Evolutionary conservation across 1,284 basidiomycete genomes (phyloP).

Genomic region (Caloboletus firmus): DNA sequence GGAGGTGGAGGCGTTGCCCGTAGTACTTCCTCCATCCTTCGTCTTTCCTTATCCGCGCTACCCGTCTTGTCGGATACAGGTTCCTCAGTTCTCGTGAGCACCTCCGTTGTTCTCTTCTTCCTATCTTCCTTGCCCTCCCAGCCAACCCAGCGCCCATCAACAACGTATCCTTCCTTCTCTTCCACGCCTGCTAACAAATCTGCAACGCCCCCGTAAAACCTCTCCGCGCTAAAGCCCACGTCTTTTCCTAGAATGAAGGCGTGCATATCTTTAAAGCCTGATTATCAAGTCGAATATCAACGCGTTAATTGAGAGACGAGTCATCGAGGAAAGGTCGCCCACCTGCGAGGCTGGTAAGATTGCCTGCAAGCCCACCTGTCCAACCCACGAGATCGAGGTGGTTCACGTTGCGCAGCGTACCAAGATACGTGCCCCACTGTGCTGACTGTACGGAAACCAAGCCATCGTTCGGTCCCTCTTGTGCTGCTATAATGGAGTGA

Average conservation of each 20-base stretch:
- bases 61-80: background rate
- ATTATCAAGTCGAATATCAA: background rate
- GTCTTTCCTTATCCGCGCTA: slow-evolving; percentile 20
- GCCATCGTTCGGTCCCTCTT: slow-evolving; percentile 92
- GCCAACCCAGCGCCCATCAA: slow-evolving; percentile 25
- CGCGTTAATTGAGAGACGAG: background rate
- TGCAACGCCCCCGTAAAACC: slow-evolving; percentile 83
- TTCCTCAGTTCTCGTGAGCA: slow-evolving; percentile 1
- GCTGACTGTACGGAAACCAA: slow-evolving; percentile 82
- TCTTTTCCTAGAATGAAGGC: slow-evolving; percentile 85
- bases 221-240: slow-evolving; percentile 85
- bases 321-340: background rate
- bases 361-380: slow-evolving; percentile 66
- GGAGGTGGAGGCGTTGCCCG: slow-evolving; percentile 5
- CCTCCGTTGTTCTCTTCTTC: slow-evolving; percentile 6
- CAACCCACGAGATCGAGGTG: slow-evolving; percentile 89
- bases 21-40: slow-evolving; percentile 29
- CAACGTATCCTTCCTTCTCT: slow-evolving; percentile 44
- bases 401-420: slow-evolving; percentile 87
- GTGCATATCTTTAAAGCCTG: slow-evolving; percentile 47
- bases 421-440: slow-evolving; percentile 85
- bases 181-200: slow-evolving; percentile 72
- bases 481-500: slow-evolving; percentile 80
- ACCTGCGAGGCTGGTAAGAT: slow-evolving; percentile 57
- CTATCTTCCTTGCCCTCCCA: slow-evolving; percentile 17